Conservation (phyloP, 2,329 filamentous ascomycete genomes). For the Bipolaris zeicola region DNA sequence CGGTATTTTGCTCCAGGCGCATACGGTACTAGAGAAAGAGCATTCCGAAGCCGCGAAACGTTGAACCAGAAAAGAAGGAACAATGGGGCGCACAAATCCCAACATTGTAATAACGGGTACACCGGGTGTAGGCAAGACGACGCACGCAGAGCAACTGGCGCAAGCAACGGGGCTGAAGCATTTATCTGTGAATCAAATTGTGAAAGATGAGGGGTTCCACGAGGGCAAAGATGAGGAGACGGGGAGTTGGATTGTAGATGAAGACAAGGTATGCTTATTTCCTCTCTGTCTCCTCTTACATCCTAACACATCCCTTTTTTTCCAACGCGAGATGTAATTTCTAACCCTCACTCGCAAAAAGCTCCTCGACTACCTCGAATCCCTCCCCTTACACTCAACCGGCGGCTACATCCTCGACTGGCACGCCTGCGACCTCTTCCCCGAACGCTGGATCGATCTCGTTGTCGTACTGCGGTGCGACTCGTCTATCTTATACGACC, state of each 20-base stretch:
- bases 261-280: constrained; percentile 74
- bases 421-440: constrained; percentile 97
- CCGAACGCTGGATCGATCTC: constrained; percentile 90
- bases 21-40: no score
- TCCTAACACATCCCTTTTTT: no score
- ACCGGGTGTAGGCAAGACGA: constrained; percentile 94
- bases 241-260: constrained; percentile 90
- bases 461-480: constrained; percentile 89
- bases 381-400: constrained; percentile 65
- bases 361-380: constrained; percentile 88
- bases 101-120: constrained; percentile 97
- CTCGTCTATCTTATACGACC: constrained; percentile 81
- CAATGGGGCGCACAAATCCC: constrained; percentile 58
- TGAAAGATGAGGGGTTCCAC: constrained; percentile 85
- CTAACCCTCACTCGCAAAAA: constrained; percentile 38
- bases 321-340: no score
- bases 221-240: constrained; percentile 87
- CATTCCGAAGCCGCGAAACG: background rate
- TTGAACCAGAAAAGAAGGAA: background rate
- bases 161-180: constrained; percentile 78
- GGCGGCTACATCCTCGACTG: constrained; percentile 94
- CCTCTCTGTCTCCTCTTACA: no score
- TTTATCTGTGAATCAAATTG: constrained; percentile 85
- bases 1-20: no score
- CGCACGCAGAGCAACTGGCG: constrained; percentile 82